Conservation (phyloP, 805 yeast genomes). For the Kodamaea fukazawae region DNA sequence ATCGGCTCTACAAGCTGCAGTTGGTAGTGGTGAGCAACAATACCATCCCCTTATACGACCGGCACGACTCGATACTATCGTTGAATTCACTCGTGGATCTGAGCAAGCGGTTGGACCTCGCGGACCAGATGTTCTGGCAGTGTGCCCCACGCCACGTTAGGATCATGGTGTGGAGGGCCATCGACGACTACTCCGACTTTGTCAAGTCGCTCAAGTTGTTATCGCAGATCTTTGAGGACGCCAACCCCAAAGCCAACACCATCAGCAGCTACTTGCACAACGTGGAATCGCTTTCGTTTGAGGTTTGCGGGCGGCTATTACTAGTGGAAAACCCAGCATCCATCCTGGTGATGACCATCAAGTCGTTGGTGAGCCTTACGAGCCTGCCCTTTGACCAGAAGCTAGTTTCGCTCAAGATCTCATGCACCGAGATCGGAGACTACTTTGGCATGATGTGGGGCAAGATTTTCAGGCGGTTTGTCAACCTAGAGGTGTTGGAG, state of each 20-base stretch:
- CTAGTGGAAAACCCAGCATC: conserved; percentile 31
- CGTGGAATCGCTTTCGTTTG: conserved; percentile 20
- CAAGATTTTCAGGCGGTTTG: conserved; percentile 24
- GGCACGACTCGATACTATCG: neutral
- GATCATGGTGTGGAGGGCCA: conserved; percentile 5
- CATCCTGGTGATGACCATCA: conserved; percentile 27
- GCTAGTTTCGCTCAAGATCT: conserved; percentile 21
- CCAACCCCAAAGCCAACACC: neutral
- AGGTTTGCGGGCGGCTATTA: conserved; percentile 28
- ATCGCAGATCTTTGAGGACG: conserved; percentile 1
- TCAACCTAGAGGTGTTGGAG: conserved; percentile 18
- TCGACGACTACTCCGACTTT: conserved; percentile 2
- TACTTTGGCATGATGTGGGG: conserved; percentile 33
- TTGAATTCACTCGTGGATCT: neutral
- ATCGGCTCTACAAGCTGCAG: conserved; percentile 6
- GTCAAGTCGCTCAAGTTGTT: conserved; percentile 7
- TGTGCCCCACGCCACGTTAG: conserved; percentile 2
- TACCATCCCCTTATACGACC: neutral
- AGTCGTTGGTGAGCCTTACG: conserved; percentile 19
- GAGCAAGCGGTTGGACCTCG: neutral
- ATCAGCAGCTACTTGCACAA: conserved; percentile 14
- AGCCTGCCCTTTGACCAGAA: conserved; percentile 11
- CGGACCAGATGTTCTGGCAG: neutral
- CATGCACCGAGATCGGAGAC: conserved; percentile 35
- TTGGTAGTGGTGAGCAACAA: neutral